These are phyloP conservation scores for Plicaturopsis crispa DNA, from an alignment of 768 basidiomycete genomes.

Conservation along the genomic window DNA sequence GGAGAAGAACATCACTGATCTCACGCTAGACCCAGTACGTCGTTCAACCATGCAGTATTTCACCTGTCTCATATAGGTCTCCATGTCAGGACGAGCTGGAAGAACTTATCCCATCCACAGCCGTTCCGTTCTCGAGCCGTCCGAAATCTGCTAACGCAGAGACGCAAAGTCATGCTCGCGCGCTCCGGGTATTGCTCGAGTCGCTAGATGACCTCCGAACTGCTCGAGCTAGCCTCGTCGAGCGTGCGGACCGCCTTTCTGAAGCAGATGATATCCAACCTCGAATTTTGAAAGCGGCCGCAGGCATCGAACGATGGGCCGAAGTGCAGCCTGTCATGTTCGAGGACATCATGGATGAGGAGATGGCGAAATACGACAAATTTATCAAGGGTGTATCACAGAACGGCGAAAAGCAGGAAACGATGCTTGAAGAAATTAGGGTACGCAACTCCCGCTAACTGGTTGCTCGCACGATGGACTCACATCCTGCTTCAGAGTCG, in stretches of 20 bases:
- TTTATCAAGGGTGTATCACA: constrained; percentile 54
- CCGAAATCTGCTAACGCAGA: constrained; percentile 32
- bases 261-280: constrained; percentile 68
- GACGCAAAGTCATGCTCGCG: constrained; percentile 60
- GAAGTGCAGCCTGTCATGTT: constrained; percentile 84
- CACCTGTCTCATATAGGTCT: constrained; percentile 4
- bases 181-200: constrained; percentile 69
- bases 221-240: constrained; percentile 52
- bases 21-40: constrained; percentile 36
- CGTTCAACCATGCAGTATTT: too few relatives aligned
- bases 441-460: constrained; percentile 29
- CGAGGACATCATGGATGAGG: constrained; percentile 72
- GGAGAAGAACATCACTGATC: constrained; percentile 61
- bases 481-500: constrained; percentile 31
- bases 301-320: constrained; percentile 54
- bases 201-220: constrained; percentile 66
- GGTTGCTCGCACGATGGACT: neutral
- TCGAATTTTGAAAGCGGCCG: constrained; percentile 58
- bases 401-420: constrained; percentile 53
- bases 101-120: constrained; percentile 60
- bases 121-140: constrained; percentile 24
- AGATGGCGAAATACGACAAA: constrained; percentile 75
- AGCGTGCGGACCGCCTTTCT: constrained; percentile 53
- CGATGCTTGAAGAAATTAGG: constrained; percentile 60
- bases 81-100: constrained; percentile 53